Base-by-base conservation (phyloP, 2,329 filamentous ascomycete species). In the Fusarium dlaminii region DNA sequence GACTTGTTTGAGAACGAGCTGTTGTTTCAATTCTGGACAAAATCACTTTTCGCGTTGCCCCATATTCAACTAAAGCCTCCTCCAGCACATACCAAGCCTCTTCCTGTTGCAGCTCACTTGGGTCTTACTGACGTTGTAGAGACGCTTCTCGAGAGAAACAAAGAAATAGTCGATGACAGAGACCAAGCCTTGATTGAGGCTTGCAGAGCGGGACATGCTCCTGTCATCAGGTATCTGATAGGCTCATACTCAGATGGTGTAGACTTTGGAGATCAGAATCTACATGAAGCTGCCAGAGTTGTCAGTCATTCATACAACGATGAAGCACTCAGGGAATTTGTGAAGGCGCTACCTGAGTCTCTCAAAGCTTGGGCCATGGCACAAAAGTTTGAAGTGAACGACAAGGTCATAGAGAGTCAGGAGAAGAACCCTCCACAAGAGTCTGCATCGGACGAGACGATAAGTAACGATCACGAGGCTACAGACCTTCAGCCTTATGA, bases 401-500 rank as follows among this genome's bases (percentile, higher is more conserved):
- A 10, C 27, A 9, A 46, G 18, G 13, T 3, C 27, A 22, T 5
- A 14, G 27, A 29, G 24, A 29, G 3, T 29, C 11, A 27, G 14
- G 11, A 46, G 8, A 14, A 18, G 43, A 46, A 27, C 6, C 5
- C 13, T 13, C 12, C 6, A 3, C 24, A 18, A 5, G 24, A 20
- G 3, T 5, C 13, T 20, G 13, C 43, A 12, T 46, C 7, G 15
- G 8, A 18, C 11, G 5, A 12, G 13, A 5, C 24, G 17, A 27
- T 1, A 8, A 27, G 6, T 1, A 11, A 5, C 18, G 45, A 48
- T 6, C 12, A 1, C 3, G 12, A 30, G 18, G 15, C 1, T 8
- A 11, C 7, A 43, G n/a, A 12, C 6, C 3, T 18, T 7, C 14
- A 15, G 4, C 15, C 40, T 24, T 9, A 43, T 12, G 13, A 48